Percentiles rank a stretch among this genome's conserved stretches.
Evolutionary conservation across 2,329 filamentous ascomycete species (phyloP).

Genomic region (Polytolypa hystricis): DNA sequence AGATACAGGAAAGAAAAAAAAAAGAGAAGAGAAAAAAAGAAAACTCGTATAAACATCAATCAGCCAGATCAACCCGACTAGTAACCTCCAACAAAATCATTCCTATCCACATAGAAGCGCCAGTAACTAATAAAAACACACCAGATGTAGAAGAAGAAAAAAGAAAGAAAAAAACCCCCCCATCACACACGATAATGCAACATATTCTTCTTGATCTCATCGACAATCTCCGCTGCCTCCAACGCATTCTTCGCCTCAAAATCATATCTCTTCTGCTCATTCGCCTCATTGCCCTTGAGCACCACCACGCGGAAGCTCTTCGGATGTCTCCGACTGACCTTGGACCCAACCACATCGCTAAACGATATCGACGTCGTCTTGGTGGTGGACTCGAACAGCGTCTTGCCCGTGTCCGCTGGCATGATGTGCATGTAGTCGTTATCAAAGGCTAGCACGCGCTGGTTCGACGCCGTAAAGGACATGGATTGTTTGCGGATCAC

Average conservation of each 20-base stretch:
- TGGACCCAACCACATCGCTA: constrained; percentile 52
- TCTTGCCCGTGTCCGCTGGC: constrained; percentile 45
- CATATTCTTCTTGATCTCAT: constrained; percentile 52
- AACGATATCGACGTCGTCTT: constrained; percentile 54
- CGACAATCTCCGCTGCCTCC: constrained; percentile 52
- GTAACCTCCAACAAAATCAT: background rate
- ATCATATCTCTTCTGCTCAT: constrained; percentile 56
- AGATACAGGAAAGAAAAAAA: too few species aligned
- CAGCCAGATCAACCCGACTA: background rate
- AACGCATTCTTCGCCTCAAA: constrained; percentile 49
- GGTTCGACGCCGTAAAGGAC: constrained; percentile 51
- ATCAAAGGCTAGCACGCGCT: constrained; percentile 51
- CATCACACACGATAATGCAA: constrained; percentile 31
- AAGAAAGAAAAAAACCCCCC: constrained; percentile 1
- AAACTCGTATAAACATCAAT: background rate
- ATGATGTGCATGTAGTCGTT: constrained; percentile 57
- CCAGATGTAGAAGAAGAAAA: constrained; percentile 3
- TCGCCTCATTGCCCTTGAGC: constrained; percentile 49
- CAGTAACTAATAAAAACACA: constrained; percentile 7
- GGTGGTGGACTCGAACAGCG: constrained; percentile 34
- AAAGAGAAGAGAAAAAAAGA: background rate
- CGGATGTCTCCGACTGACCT: constrained; percentile 53
- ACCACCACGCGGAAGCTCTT: constrained; percentile 53
- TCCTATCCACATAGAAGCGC: constrained; percentile 9
- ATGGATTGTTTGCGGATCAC: constrained; percentile 56